phyloP scores from a whole-genome alignment of 306 rosid species.

The Canavalia ensiformis region DNA sequence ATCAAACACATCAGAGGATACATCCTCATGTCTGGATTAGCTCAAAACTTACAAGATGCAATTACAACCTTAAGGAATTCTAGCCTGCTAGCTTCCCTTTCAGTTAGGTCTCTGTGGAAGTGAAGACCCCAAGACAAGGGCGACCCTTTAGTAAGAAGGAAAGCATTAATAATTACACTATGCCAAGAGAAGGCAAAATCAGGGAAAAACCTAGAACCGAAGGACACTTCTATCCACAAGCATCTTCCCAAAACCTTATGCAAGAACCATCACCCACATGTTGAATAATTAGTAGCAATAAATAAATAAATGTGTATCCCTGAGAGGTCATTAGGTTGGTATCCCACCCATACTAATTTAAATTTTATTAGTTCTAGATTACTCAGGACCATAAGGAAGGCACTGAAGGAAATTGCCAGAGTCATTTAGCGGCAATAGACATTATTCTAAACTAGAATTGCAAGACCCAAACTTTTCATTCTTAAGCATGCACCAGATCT shows the following conservation, averaged over 20 bases:
- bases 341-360: slow-evolving; percentile 21
- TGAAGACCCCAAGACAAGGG: neutral
- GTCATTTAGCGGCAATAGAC: neutral
- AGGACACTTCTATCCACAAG: neutral
- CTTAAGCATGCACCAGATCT: neutral
- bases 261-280: neutral
- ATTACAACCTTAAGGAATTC: slow-evolving; percentile 14
- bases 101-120: neutral
- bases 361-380: slow-evolving; percentile 4
- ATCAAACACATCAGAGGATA: slow-evolving; percentile 5
- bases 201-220: neutral
- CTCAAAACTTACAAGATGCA: slow-evolving; percentile 29
- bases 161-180: neutral
- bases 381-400: neutral
- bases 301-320: neutral
- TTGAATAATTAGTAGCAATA: neutral
- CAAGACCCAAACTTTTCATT: neutral
- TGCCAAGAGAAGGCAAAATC: neutral
- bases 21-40: slow-evolving; percentile 10
- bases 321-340: neutral
- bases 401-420: neutral
- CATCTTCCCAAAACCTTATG: slow-evolving; percentile 2
- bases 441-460: neutral
- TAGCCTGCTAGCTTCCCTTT: slow-evolving; percentile 4
- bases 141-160: neutral